Evolutionary conservation across 2,329 filamentous ascomycete species (phyloP).

Genomic region (Talaromyces albobiverticillius): DNA sequence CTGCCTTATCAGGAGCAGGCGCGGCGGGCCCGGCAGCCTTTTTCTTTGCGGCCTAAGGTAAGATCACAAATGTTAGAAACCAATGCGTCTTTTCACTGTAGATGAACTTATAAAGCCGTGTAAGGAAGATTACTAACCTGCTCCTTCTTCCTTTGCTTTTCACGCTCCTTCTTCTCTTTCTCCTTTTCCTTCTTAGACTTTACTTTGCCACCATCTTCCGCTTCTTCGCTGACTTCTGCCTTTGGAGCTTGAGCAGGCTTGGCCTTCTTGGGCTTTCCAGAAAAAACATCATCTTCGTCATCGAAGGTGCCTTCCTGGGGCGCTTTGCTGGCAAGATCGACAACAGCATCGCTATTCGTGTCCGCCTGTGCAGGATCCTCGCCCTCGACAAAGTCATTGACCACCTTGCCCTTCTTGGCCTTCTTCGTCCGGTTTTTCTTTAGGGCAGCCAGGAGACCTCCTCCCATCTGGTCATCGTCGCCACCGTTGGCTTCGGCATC

Average conservation of each 20-base stretch:
- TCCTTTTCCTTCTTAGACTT: conserved; percentile 99
- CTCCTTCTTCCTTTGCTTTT: conserved; percentile 98
- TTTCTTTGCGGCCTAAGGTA: conserved; percentile 72
- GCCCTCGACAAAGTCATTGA: conserved; percentile 69
- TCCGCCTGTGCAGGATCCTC: conserved; percentile 54
- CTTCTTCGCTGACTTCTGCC: conserved; percentile 42
- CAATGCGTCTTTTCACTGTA: not conserved
- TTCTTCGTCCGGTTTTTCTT: conserved; percentile 81
- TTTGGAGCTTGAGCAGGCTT: conserved; percentile 49
- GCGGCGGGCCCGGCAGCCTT: conserved; percentile 53
- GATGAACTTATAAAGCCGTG: not conserved
- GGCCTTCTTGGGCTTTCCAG: conserved; percentile 65
- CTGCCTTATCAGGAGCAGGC: conserved; percentile 52
- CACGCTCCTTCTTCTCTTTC: conserved; percentile 93
- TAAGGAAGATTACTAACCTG: conserved; percentile 58
- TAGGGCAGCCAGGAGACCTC: conserved; percentile 75
- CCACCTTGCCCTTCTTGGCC: conserved; percentile 79
- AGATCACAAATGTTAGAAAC: conserved; percentile 5
- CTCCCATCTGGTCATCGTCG: conserved; percentile 52
- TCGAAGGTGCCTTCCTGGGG: conserved; percentile 79
- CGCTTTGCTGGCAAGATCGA: conserved; percentile 62
- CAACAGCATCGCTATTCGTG: conserved; percentile 30
- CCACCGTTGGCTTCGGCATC: conserved; percentile 52
- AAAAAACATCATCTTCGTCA: conserved; percentile 84
- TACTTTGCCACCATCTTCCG: conserved; percentile 62